These are phyloP conservation scores for Heterobasidion occidentale DNA, from an alignment of 1,284 basidiomycete species.

Conservation along the genomic window DNA sequence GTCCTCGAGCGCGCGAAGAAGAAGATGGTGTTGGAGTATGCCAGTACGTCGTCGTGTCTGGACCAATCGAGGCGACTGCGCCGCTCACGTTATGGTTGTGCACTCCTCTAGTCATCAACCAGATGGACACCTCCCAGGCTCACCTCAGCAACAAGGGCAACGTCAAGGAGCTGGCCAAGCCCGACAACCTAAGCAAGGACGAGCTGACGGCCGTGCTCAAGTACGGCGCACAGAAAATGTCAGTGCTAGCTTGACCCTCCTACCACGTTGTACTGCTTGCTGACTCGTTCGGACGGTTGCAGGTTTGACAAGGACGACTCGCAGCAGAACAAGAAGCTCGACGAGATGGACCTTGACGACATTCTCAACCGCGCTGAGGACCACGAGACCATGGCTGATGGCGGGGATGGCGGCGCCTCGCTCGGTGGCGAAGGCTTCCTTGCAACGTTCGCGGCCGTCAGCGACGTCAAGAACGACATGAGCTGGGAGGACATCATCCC, in stretches of 20 bases:
- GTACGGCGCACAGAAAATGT: slow-evolving; percentile 98
- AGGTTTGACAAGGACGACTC: slow-evolving; percentile 96
- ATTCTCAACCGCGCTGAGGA: slow-evolving; percentile 96
- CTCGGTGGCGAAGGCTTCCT: slow-evolving; percentile 97
- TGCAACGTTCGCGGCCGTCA: slow-evolving; percentile 91
- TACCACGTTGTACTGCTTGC: slow-evolving; percentile 7
- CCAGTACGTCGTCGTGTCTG: slow-evolving; percentile 59
- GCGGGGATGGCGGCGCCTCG: slow-evolving; percentile 75
- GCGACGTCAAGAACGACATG: slow-evolving; percentile 97
- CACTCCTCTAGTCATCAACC: slow-evolving; percentile 79
- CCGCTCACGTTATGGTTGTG: neutral
- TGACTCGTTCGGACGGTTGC: slow-evolving; percentile 8
- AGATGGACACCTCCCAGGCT: slow-evolving; percentile 98
- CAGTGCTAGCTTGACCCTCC: slow-evolving; percentile 20
- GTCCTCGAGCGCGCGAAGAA: slow-evolving; percentile 96
- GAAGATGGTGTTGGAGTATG: slow-evolving; percentile 99
- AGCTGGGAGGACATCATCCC: slow-evolving; percentile 99
- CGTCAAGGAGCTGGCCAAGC: slow-evolving; percentile 66
- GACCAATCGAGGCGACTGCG: neutral
- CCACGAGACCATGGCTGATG: slow-evolving; percentile 86
- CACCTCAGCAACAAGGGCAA: slow-evolving; percentile 81
- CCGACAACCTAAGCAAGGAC: slow-evolving; percentile 92
- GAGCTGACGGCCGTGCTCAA: slow-evolving; percentile 98
- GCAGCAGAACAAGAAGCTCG: slow-evolving; percentile 92
- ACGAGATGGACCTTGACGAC: slow-evolving; percentile 99